Evolutionary conservation across 257 asterid genomes (phyloP).

Genomic region (Haberlea rhodopensis): DNA sequence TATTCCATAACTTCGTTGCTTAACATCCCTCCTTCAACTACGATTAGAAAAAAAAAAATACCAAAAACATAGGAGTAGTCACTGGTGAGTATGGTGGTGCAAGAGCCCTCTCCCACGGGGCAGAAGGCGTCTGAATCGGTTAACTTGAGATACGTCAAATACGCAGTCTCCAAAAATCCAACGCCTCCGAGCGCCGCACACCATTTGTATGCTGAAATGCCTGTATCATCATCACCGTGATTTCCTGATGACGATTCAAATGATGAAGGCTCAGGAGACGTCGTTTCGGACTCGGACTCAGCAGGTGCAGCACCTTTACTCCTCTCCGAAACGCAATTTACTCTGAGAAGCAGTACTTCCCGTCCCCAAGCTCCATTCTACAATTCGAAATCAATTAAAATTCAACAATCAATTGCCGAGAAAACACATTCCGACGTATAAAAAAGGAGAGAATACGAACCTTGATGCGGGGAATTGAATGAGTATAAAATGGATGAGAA

Average conservation of each 20-base stretch:
- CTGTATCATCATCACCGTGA: slow-evolving; percentile 19
- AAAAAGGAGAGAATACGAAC: slow-evolving; percentile 28
- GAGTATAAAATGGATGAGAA: slow-evolving; percentile 22
- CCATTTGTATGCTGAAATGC: slow-evolving; percentile 58
- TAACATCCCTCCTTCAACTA: slow-evolving; percentile 1
- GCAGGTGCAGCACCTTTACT: slow-evolving; percentile 36
- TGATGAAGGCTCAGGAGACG: slow-evolving; percentile 21
- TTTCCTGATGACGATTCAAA: slow-evolving; percentile 32
- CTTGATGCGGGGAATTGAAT: slow-evolving; percentile 41
- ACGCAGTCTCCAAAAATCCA: slow-evolving; percentile 83
- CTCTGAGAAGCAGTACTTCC: slow-evolving; percentile 40
- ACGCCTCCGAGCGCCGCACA: slow-evolving; percentile 73
- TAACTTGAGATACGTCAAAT: slow-evolving; percentile 76
- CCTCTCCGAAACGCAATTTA: slow-evolving; percentile 59
- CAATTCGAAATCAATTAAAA: slow-evolving; percentile 19
- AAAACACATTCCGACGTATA: not conserved
- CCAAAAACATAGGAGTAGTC: slow-evolving; percentile 74
- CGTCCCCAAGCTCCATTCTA: slow-evolving; percentile 42
- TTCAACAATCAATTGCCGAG: slow-evolving; percentile 9
- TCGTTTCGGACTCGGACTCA: slow-evolving; percentile 41
- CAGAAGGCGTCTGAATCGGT: slow-evolving; percentile 79
- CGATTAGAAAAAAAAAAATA: slow-evolving; percentile 27
- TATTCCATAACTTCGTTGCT: not conserved
- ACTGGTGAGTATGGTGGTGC: slow-evolving; percentile 73
- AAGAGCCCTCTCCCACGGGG: slow-evolving; percentile 63